A percentile compares a stretch with the other conserved stretches of the same genome.
phyloP scores from a whole-genome alignment of 208 protist species.

The Leishmania major region DNA sequence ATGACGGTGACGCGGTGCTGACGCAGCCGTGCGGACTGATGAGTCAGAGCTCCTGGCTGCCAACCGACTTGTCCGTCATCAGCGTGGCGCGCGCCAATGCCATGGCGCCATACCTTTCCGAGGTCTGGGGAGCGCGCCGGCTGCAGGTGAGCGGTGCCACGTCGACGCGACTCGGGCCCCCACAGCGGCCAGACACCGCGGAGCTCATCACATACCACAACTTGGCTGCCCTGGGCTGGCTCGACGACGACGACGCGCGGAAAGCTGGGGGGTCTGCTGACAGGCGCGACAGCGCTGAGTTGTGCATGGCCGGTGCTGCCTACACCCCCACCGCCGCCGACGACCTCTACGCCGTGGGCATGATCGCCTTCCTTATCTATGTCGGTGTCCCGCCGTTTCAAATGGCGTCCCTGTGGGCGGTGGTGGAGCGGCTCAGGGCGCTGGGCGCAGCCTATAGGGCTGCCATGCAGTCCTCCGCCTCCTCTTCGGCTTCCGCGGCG shows the following conservation, averaged over 20 bases:
- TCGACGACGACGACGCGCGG: background rate
- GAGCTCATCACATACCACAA: slow-evolving; percentile 40
- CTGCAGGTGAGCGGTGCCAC: slow-evolving; percentile 4
- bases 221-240: slow-evolving; percentile 24
- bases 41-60: slow-evolving; percentile 26
- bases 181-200: slow-evolving; percentile 12
- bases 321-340: slow-evolving; percentile 37
- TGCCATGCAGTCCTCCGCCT: slow-evolving; percentile 15
- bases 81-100: slow-evolving; percentile 27
- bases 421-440: slow-evolving; percentile 30
- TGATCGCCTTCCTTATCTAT: slow-evolving; percentile 50
- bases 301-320: background rate
- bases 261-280: background rate
- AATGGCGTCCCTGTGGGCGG: slow-evolving; percentile 38
- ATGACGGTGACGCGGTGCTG: slow-evolving; percentile 65
- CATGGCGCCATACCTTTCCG: slow-evolving; percentile 24
- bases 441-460: slow-evolving; percentile 24
- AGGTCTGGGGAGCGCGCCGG: slow-evolving; percentile 24
- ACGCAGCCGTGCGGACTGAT: slow-evolving; percentile 63
- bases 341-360: slow-evolving; percentile 83
- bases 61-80: slow-evolving; percentile 31
- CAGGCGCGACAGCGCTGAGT: background rate
- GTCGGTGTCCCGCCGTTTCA: slow-evolving; percentile 69
- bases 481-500: background rate
- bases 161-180: slow-evolving; percentile 19